A percentile compares a stretch with the other conserved stretches of the same genome.
These are phyloP conservation scores for Turritis glabra DNA, from an alignment of 345 rosid species.

Conservation along the genomic window DNA sequence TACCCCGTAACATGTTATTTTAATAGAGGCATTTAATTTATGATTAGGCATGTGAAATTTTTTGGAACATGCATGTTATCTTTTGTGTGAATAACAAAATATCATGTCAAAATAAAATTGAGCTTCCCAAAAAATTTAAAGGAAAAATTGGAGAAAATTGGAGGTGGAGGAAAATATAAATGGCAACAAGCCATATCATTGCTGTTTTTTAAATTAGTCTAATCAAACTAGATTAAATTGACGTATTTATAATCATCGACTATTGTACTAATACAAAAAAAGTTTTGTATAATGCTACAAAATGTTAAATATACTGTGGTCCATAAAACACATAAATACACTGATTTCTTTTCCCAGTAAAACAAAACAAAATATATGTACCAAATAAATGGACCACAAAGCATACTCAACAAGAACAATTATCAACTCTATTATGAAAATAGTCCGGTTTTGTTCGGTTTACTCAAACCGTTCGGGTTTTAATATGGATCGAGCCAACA, in stretches of 20 bases:
- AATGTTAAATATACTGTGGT: slow-evolving; percentile 1
- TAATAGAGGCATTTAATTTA: no score
- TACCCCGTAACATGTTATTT: no score
- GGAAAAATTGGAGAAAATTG: no score
- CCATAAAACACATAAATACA: neutral
- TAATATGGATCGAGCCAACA: slow-evolving; percentile 90
- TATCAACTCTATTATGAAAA: slow-evolving; percentile 2
- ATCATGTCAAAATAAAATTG: no score
- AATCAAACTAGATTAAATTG: no score
- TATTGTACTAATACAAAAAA: neutral
- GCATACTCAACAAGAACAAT: slow-evolving; percentile 7
- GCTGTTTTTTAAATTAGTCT: no score
- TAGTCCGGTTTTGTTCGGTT: slow-evolving; percentile 22
- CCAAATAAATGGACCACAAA: slow-evolving; percentile 13
- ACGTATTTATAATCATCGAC: neutral
- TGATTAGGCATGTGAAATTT: no score
- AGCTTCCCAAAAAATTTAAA: no score
- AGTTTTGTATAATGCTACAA: neutral
- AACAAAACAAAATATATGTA: slow-evolving; percentile 30
- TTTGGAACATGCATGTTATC: no score
- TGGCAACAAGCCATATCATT: no score
- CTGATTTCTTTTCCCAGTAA: neutral
- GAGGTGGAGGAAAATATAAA: no score
- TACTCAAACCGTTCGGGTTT: neutral
- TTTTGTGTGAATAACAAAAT: no score